These are phyloP conservation scores for Penicillium sp. DNA, from an alignment of 2,329 filamentous ascomycete genomes.

Conservation along the genomic window DNA sequence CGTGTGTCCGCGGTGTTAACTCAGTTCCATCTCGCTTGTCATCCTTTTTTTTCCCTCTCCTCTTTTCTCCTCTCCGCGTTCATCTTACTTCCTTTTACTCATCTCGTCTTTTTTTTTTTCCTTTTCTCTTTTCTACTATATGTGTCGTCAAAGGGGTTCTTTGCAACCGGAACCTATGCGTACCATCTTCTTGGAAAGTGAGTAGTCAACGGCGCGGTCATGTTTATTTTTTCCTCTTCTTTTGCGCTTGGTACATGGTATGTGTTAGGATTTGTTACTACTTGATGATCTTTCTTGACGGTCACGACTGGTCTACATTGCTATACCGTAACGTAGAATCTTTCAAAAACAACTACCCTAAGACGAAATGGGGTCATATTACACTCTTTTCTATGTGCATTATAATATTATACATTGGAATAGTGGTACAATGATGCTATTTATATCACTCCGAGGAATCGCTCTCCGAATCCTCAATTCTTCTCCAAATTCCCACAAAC, in stretches of 20 bases:
- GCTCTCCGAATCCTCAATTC: slow-evolving; percentile 39
- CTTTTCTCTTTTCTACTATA: background rate
- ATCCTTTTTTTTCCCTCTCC: slow-evolving; percentile 24
- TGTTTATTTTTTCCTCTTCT: slow-evolving; percentile 29
- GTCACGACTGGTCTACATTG: background rate
- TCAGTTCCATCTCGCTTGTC: slow-evolving; percentile 22
- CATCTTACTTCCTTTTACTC: slow-evolving; percentile 36
- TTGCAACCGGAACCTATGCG: slow-evolving; percentile 15
- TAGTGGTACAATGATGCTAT: background rate
- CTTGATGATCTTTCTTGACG: slow-evolving; percentile 12
- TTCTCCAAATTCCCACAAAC: slow-evolving; percentile 57
- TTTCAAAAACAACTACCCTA: too few relatives aligned
- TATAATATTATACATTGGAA: background rate
- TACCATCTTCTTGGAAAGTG: slow-evolving; percentile 37
- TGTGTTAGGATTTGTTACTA: slow-evolving; percentile 21
- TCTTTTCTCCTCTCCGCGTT: slow-evolving; percentile 25
- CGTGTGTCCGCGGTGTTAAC: slow-evolving; percentile 32
- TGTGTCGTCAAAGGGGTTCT: slow-evolving; percentile 4
- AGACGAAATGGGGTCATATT: background rate
- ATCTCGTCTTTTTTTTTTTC: slow-evolving; percentile 20
- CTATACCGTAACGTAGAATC: background rate
- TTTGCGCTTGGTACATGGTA: slow-evolving; percentile 21
- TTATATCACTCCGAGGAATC: background rate
- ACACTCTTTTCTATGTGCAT: slow-evolving; percentile 1
- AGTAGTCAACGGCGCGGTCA: slow-evolving; percentile 29